phyloP scores from a whole-genome alignment of 2,329 filamentous ascomycete species.

The Apiospora aurea region DNA sequence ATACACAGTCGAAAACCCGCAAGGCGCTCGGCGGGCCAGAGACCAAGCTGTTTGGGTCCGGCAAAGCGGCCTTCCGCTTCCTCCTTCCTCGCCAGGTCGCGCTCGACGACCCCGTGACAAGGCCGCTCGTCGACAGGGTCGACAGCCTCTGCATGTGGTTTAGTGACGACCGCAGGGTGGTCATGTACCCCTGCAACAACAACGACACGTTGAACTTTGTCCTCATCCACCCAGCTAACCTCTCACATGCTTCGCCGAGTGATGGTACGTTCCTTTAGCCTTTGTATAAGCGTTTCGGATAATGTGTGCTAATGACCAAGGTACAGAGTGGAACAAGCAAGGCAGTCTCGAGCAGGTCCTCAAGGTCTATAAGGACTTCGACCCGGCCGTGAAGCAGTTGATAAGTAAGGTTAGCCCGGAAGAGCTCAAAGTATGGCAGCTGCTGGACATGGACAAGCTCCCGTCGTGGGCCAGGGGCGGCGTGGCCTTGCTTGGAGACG shows the following conservation, averaged over 20 bases:
- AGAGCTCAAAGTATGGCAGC: conserved; percentile 62
- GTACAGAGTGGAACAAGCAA: conserved; percentile 48
- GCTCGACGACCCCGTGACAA: conserved; percentile 44
- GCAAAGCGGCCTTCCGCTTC: conserved; percentile 66
- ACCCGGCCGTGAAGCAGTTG: conserved; percentile 47
- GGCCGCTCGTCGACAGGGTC: conserved; percentile 38
- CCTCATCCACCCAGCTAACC: conserved; percentile 56
- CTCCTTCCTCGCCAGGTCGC: conserved; percentile 50
- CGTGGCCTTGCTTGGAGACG: conserved; percentile 36
- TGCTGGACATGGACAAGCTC: conserved; percentile 68
- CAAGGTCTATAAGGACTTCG: conserved; percentile 51
- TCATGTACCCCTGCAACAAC: conserved; percentile 56
- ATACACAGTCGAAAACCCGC: conserved; percentile 39
- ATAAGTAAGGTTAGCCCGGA: conserved; percentile 51
- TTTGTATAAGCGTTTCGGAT: background rate
- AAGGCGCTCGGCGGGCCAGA: conserved; percentile 51
- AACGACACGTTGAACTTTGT: conserved; percentile 57
- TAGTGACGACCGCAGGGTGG: conserved; percentile 49
- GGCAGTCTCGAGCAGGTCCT: conserved; percentile 47
- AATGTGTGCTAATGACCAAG: conserved; percentile 26
- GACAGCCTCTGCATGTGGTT: conserved; percentile 49
- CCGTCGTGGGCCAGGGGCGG: conserved; percentile 37
- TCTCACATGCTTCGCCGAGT: conserved; percentile 42
- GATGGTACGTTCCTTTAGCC: conserved; percentile 39
- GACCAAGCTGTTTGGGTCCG: conserved; percentile 49